Evolutionary conservation across 305 asterid genomes (phyloP).

Genomic region (Salvia sclarea): DNA sequence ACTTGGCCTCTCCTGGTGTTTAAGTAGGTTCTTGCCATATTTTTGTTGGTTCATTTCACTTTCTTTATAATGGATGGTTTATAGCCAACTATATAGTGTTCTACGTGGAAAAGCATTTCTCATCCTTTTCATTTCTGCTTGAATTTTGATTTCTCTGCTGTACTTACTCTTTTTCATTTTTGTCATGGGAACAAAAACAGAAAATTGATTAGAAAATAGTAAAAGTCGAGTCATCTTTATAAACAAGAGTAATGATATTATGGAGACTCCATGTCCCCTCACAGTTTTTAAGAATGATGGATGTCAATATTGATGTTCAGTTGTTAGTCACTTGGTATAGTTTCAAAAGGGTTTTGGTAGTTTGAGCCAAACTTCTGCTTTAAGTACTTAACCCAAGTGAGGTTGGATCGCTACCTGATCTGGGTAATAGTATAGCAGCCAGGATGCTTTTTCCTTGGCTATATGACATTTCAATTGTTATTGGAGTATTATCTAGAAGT

Average conservation of each 20-base stretch:
- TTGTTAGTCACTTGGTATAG: conserved; percentile 2
- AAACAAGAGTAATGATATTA: neutral
- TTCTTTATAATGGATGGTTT: neutral
- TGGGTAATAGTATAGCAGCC: conserved; percentile 6
- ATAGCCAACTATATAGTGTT: neutral
- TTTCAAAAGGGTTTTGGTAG: neutral
- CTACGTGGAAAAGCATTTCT: neutral
- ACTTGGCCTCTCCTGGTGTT: neutral
- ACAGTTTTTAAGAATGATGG: neutral
- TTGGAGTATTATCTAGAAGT: neutral
- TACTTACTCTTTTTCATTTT: neutral
- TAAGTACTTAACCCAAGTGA: conserved; percentile 8
- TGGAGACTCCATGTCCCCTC: neutral
- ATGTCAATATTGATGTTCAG: neutral
- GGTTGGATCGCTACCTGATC: conserved; percentile 2
- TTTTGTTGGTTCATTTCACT: conserved; percentile 17
- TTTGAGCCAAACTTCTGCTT: conserved; percentile 11
- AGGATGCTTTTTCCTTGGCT: conserved; percentile 3
- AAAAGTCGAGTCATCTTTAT: neutral
- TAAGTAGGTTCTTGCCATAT: conserved; percentile 3
- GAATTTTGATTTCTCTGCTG: neutral
- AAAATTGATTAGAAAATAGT: neutral
- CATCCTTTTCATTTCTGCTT: neutral
- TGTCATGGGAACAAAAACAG: neutral
- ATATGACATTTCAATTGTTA: conserved; percentile 5